Conservation (phyloP, 768 basidiomycete genomes). For the Termitomyces sp. region DNA sequence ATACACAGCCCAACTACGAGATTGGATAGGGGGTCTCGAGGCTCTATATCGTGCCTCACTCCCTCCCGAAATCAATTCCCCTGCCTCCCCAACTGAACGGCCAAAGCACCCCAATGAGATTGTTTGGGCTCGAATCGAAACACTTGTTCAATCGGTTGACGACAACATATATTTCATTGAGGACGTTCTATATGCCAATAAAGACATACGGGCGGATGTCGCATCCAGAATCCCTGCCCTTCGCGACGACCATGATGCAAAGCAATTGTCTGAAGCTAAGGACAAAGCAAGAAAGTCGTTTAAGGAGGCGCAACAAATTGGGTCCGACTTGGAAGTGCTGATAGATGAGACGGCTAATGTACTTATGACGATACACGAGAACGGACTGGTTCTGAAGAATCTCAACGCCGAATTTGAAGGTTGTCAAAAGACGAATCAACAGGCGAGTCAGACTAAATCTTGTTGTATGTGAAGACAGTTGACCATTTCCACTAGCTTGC, state of each 20-base stretch:
- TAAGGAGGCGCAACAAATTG: constrained; percentile 5
- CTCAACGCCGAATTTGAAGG: constrained; percentile 9
- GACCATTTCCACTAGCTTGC: constrained; percentile 1
- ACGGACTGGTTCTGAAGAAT: not conserved
- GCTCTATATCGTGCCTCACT: constrained; percentile 10
- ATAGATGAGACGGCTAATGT: not conserved
- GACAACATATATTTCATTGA: constrained; percentile 4
- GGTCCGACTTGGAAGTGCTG: constrained; percentile 6
- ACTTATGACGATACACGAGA: not conserved
- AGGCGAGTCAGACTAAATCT: not conserved
- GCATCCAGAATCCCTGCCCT: not conserved
- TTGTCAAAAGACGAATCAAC: constrained; percentile 1
- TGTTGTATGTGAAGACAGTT: not conserved
- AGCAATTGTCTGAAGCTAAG: not conserved
- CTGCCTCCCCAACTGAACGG: constrained; percentile 1
- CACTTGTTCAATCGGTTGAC: constrained; percentile 6
- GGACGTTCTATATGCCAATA: constrained; percentile 10
- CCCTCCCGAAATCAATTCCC: not conserved
- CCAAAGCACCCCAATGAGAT: constrained; percentile 13
- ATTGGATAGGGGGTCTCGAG: constrained; percentile 30
- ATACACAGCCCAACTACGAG: constrained; percentile 29
- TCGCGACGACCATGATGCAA: constrained; percentile 5
- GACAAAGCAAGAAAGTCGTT: not conserved
- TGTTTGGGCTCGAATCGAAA: constrained; percentile 12
- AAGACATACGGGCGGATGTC: constrained; percentile 8